Conservation (phyloP, 345 rosid genomes). For the Euclidium syriacum region DNA sequence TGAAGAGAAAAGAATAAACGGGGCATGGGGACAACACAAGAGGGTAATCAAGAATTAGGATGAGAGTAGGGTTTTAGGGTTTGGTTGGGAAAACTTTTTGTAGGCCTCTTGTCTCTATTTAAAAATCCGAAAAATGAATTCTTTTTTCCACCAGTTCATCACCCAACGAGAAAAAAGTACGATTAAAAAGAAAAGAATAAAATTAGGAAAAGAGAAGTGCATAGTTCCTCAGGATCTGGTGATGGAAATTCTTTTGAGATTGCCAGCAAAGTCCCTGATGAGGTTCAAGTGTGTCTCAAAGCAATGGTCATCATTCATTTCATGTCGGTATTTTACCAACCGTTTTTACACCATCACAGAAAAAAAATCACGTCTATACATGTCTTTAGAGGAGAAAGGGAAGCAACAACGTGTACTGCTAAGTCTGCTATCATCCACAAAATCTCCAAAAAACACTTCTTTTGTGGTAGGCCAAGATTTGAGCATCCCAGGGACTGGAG, state of each 20-base stretch:
- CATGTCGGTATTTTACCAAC: neutral
- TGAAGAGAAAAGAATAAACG: too few species aligned
- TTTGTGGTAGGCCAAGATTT: neutral
- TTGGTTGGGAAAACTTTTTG: too few species aligned
- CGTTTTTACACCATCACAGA: neutral
- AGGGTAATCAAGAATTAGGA: too few species aligned
- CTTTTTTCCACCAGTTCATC: too few species aligned
- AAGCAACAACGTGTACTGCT: neutral
- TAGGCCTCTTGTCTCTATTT: too few species aligned
- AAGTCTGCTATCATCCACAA: too few species aligned
- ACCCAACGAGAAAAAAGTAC: neutral
- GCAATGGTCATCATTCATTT: neutral
- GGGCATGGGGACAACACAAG: too few species aligned
- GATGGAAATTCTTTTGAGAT: neutral
- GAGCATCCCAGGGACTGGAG: neutral
- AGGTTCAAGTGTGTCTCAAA: constrained; percentile 11
- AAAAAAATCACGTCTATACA: too few species aligned
- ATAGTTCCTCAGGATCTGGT: neutral
- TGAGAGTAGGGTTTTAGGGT: too few species aligned
- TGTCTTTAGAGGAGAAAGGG: too few species aligned
- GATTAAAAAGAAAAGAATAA: neutral
- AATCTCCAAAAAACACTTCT: neutral
- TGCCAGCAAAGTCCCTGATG: neutral
- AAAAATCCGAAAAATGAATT: too few species aligned
- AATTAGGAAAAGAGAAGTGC: neutral